phyloP scores from a whole-genome alignment of 2,329 filamentous ascomycete species.

The Clarireedia hainanense region DNA sequence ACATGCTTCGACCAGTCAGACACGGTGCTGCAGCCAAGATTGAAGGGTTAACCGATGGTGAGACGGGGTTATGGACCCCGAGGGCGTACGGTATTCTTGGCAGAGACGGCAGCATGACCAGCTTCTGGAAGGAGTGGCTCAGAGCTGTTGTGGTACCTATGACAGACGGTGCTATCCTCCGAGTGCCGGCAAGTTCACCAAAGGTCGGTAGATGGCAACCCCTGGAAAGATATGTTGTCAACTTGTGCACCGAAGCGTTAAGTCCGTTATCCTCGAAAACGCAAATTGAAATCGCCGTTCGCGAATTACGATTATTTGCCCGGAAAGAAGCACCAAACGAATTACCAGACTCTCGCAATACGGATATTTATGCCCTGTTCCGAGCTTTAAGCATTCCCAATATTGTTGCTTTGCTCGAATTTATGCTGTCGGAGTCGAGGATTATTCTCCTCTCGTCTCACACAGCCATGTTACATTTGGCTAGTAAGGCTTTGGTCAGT shows the following conservation, averaged over 20 bases:
- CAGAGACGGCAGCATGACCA: conserved; percentile 71
- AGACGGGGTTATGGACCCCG: conserved; percentile 93
- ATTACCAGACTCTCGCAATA: conserved; percentile 82
- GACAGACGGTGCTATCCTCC: conserved; percentile 76
- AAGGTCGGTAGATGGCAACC: conserved; percentile 93
- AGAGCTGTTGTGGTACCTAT: conserved; percentile 91
- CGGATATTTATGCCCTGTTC: conserved; percentile 90
- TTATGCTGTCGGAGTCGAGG: conserved; percentile 82
- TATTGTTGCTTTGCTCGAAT: conserved; percentile 87
- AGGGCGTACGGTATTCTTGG: conserved; percentile 90
- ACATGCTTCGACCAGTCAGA: conserved; percentile 83
- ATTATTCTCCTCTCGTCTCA: conserved; percentile 96
- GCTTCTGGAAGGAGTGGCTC: conserved; percentile 98
- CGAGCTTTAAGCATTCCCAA: conserved; percentile 84
- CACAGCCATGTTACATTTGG: conserved; percentile 91
- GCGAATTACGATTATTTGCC: conserved; percentile 85
- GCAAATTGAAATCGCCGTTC: conserved; percentile 84
- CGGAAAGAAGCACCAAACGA: conserved; percentile 91
- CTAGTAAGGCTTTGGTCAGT: conserved; percentile 77
- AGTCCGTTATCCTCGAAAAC: conserved; percentile 90
- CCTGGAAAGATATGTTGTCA: conserved; percentile 92
- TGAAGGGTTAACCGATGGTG: conserved; percentile 88
- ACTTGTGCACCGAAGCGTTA: conserved; percentile 90
- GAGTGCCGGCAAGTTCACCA: conserved; percentile 82
- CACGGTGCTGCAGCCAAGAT: conserved; percentile 96